Percentiles rank a stretch among this genome's conserved stretches.
Evolutionary conservation across 2,329 filamentous ascomycete genomes (phyloP).

Genomic region (Microthyrium microscopicum): DNA sequence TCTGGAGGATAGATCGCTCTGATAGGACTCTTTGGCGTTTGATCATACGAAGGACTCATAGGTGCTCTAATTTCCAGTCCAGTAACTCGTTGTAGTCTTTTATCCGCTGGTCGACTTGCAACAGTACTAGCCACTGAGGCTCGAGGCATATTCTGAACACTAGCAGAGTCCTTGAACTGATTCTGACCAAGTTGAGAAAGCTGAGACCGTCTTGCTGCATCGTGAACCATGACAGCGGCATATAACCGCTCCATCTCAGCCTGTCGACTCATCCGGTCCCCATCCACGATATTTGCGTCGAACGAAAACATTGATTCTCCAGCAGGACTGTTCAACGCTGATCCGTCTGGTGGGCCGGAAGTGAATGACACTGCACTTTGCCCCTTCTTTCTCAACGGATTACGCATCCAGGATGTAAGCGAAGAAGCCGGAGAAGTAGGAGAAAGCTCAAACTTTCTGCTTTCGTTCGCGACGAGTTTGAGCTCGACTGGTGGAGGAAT

Average conservation of each 20-base stretch:
- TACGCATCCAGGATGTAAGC: neutral
- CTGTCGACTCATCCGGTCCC: constrained; percentile 59
- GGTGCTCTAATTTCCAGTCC: constrained; percentile 10
- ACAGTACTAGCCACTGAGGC: neutral
- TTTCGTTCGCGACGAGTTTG: no score
- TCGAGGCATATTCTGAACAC: neutral
- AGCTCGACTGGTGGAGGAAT: constrained; percentile 18
- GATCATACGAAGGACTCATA: neutral
- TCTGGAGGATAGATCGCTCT: constrained; percentile 31
- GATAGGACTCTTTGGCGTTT: constrained; percentile 11
- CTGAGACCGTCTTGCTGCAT: constrained; percentile 28
- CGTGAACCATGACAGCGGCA: constrained; percentile 80
- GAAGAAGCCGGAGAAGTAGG: no score
- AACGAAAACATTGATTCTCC: constrained; percentile 51
- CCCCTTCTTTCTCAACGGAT: neutral
- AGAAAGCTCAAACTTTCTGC: constrained; percentile 20
- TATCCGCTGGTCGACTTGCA: constrained; percentile 8
- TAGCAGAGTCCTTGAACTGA: neutral
- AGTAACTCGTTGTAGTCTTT: constrained; percentile 9
- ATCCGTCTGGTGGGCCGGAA: constrained; percentile 3
- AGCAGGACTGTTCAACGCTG: constrained; percentile 26
- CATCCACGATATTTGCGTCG: constrained; percentile 58
- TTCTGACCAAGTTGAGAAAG: neutral
- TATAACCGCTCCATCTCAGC: constrained; percentile 82
- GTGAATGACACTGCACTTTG: neutral